Base-by-base conservation (phyloP, 805 yeast genomes). In the Candida quercuum region DNA sequence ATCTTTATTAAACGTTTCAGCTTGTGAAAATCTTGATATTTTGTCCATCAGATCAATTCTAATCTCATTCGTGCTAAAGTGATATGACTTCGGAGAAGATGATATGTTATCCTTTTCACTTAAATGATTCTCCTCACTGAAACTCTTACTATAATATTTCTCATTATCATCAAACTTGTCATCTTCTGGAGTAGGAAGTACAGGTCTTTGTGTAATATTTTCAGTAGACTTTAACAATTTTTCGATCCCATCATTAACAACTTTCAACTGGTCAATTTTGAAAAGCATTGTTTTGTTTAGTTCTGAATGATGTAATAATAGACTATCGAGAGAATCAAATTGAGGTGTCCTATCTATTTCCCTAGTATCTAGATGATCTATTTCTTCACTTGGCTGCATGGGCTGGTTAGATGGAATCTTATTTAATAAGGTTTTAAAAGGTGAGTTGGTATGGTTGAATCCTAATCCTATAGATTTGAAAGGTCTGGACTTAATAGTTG, bases 111-210 rank as follows among this genome's bases (percentile, higher is more conserved):
- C 17, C 16, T 36, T 23, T 15, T 28, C 21, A 14, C 27, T 20
- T 16, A n/a, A 32, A 32, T 13, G 13, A 6, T 17, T 32, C 29
- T n/a, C n/a, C n/a, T n/a, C n/a, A n/a, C n/a, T n/a, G n/a, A n/a
- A n/a, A n/a, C n/a, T n/a, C n/a, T n/a, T n/a, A n/a, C n/a, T n/a
- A n/a, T n/a, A n/a, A n/a, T n/a, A n/a, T n/a, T n/a, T n/a, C n/a
- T n/a, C n/a, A n/a, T n/a, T n/a, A 4, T 33, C 36, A 3, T 21
- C 27, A 25, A 17, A 19, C 13, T 28, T 32, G 7, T 45, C 47
- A 18, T 45, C 53, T 4, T 41, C 35, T 1, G 56, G 54, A 0
- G 53, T 51, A 4, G 52, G 55, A 6, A 47, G 36, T n/a, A n/a
- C n/a, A n/a, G n/a, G 10, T 25, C 21, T 16, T 15, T 16, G 25